Evolutionary conservation across 2,329 filamentous ascomycete species (phyloP), one percentile per base, ranked within the genome.

Genomic region (Sporothrix pseudoabietina): DNA sequence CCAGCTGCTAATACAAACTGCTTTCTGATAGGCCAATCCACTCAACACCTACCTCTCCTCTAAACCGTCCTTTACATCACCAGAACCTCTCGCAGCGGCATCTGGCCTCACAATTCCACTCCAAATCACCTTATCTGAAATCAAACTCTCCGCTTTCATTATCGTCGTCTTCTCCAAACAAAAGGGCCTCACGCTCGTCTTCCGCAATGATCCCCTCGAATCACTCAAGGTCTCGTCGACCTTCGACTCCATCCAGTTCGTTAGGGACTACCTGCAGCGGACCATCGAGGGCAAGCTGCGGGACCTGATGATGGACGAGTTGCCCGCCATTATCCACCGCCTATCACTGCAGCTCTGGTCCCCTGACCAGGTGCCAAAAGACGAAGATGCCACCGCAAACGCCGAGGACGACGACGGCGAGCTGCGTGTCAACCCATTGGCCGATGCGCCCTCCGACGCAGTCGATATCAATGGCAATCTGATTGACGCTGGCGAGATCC

Each of bases 161-260:
- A 98, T 99, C 74, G 83, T 99, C 69, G 96, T 99, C 75, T 99
- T 99, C 81, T 98, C 95, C 3, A 95, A 94, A 80, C 94, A 97
- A 83, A 99, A 99, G 81, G 96, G 96, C 26, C 87, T 99, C 73
- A 99, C 96, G 1, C 87, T 99, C 66, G 96, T 99, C 61, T 99
- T 99, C 81, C 91, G 96, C 78, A 98, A 99, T 87, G 96, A 99
- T 80, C 96, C 96, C 4, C 89, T 99, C 75, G 96, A 99, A 81
- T 98, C 95, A 4, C 90, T 99, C 79, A 98, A 98, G 84, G 96
- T 99, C 77, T 98, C 95, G 0, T 98, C 95, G 77, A 99, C 96
- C 61, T 99, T 99, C 82, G 96, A 99, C 84, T 97, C 95, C 14
- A 99, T 99, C 79, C 95, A 96, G 61, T 99, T 99, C 80, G 96